Conservation (phyloP, 108 stramenopile species). For the Stephanodiscus minutulus region DNA sequence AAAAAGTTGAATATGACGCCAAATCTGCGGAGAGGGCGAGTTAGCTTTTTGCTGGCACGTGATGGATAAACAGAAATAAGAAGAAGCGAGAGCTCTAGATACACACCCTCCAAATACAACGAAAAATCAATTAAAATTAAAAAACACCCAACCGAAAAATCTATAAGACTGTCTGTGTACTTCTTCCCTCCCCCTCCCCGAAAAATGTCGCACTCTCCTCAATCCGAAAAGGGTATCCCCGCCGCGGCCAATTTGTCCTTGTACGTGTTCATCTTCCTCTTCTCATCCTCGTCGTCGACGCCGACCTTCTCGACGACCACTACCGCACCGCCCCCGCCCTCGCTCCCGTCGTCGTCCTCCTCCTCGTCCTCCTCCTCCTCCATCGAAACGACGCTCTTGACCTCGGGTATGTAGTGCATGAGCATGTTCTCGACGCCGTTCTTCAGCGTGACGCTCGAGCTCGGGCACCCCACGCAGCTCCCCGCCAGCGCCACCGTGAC, state of each 20-base stretch:
- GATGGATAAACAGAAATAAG: too few relatives aligned
- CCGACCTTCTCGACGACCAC: conserved; percentile 21
- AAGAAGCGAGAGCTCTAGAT: too few relatives aligned
- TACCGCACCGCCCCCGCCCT: conserved; percentile 17
- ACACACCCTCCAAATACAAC: too few relatives aligned
- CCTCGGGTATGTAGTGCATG: conserved; percentile 99
- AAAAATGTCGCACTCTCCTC: conserved; percentile 6
- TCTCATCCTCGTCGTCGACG: conserved; percentile 26
- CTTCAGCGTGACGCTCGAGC: conserved; percentile 93
- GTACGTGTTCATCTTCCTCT: conserved; percentile 75
- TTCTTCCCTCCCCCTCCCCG: too few relatives aligned
- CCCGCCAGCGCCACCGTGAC: conserved; percentile 86
- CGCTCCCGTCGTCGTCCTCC: conserved; percentile 26
- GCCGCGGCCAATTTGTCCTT: conserved; percentile 85
- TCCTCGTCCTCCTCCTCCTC: conserved; percentile 73
- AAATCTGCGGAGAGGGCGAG: too few relatives aligned
- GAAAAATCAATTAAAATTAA: too few relatives aligned
- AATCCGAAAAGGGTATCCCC: conserved; percentile 90
- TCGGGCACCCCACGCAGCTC: conserved; percentile 96
- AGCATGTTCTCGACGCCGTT: conserved; percentile 99
- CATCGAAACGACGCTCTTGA: conserved; percentile 81
- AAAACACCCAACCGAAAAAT: too few relatives aligned
- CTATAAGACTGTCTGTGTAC: too few relatives aligned
- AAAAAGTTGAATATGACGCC: too few relatives aligned
- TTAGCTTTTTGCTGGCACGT: too few relatives aligned